A percentile compares a stretch with the other conserved stretches of the same genome.
Evolutionary conservation across 2,329 filamentous ascomycete species (phyloP).

Genomic region (Hawksworthiomyces lignivorus): DNA sequence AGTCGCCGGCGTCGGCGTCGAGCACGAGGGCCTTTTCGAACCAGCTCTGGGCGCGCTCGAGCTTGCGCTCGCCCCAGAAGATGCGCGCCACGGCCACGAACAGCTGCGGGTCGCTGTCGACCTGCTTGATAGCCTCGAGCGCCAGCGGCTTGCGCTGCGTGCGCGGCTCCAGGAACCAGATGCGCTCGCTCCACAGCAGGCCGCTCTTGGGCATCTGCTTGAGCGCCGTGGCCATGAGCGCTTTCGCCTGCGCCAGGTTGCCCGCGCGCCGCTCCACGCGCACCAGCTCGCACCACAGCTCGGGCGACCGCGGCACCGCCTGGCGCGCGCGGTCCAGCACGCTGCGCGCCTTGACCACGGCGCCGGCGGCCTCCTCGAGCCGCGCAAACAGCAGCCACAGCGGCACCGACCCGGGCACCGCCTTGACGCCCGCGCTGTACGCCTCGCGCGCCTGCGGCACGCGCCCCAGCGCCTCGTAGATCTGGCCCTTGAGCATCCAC

Average conservation of each 20-base stretch:
- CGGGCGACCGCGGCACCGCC: constrained; percentile 73
- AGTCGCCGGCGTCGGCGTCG: constrained; percentile 81
- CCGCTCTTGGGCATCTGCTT: constrained; percentile 87
- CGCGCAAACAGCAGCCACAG: constrained; percentile 86
- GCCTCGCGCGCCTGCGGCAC: constrained; percentile 81
- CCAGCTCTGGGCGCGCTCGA: constrained; percentile 94
- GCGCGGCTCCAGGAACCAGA: constrained; percentile 86
- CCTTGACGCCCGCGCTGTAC: constrained; percentile 79
- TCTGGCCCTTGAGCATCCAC: constrained; percentile 98
- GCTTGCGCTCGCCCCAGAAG: constrained; percentile 86
- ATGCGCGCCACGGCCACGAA: constrained; percentile 91
- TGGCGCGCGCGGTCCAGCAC: constrained; percentile 87
- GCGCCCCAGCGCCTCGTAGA: constrained; percentile 79
- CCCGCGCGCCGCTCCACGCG: constrained; percentile 83
- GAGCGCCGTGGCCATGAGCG: constrained; percentile 85
- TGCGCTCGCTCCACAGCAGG: constrained; percentile 85
- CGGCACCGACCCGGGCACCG: constrained; percentile 73
- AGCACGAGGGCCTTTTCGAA: constrained; percentile 91
- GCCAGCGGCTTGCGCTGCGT: constrained; percentile 88
- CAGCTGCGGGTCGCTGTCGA: constrained; percentile 82
- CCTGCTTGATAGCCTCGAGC: constrained; percentile 92
- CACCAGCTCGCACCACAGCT: constrained; percentile 90
- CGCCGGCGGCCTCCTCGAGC: constrained; percentile 77
- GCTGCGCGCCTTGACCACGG: constrained; percentile 84
- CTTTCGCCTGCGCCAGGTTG: constrained; percentile 76